A percentile compares a stretch with the other conserved stretches of the same genome.
Evolutionary conservation across 1,284 basidiomycete genomes (phyloP).

Genomic region (Ganoderma meredithae): DNA sequence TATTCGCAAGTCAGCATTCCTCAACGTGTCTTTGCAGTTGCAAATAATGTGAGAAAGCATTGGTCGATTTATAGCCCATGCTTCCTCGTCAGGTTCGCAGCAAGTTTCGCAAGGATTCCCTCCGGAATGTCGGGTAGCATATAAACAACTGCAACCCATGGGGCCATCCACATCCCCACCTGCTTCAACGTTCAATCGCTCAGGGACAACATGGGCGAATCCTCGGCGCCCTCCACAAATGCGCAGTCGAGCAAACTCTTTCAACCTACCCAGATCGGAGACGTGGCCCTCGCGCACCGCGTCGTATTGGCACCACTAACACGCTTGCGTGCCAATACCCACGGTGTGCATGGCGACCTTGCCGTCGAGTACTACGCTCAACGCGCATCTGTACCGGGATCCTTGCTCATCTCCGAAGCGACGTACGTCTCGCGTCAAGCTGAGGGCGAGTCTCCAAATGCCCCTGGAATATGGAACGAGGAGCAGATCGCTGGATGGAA

Average conservation of each 20-base stretch:
- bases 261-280: conserved; percentile 51
- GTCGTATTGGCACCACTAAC: conserved; percentile 58
- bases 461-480: conserved; percentile 52
- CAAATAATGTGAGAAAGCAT: not conserved
- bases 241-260: conserved; percentile 45
- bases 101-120: not conserved
- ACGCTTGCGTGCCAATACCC: conserved; percentile 41
- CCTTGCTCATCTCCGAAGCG: conserved; percentile 57
- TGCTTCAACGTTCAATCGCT: not conserved
- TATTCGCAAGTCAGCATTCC: not conserved
- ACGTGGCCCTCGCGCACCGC: conserved; percentile 49
- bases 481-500: conserved; percentile 58
- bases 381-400: conserved; percentile 51
- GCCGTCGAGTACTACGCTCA: conserved; percentile 56
- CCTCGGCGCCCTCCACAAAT: not conserved
- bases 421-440: conserved; percentile 51
- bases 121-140: not conserved
- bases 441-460: conserved; percentile 43
- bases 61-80: not conserved
- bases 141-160: not conserved
- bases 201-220: not conserved
- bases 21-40: not conserved
- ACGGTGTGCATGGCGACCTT: conserved; percentile 38
- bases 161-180: not conserved
- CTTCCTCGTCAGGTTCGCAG: not conserved